Evolutionary conservation across 2,329 filamentous ascomycete genomes (phyloP).

Genomic region (Neofusicoccum sp.): DNA sequence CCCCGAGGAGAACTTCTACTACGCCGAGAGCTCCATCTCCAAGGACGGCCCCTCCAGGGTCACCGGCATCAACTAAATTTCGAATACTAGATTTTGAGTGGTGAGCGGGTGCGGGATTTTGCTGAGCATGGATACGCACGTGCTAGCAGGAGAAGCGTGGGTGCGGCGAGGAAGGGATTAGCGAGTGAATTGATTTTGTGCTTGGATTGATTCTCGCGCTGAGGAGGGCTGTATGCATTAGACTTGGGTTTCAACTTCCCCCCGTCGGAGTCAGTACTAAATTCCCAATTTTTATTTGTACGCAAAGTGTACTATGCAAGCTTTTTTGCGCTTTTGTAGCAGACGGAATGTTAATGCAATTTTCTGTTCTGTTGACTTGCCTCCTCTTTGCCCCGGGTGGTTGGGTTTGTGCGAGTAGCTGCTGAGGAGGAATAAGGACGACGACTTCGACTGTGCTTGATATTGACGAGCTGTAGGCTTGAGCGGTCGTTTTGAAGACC

Average conservation of each 20-base stretch:
- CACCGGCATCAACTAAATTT: constrained; percentile 13
- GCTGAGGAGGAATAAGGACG: too few relatives aligned
- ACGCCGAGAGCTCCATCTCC: constrained; percentile 36
- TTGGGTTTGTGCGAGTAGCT: too few relatives aligned
- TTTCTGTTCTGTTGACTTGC: too few relatives aligned
- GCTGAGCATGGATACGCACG: background rate
- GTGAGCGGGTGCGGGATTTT: background rate
- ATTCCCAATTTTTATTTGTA: constrained; percentile 10
- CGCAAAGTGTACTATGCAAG: too few relatives aligned
- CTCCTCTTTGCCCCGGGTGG: too few relatives aligned
- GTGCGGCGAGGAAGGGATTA: background rate
- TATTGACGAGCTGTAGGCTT: too few relatives aligned
- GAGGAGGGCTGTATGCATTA: constrained; percentile 16
- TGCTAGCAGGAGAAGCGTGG: background rate
- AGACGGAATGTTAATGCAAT: too few relatives aligned
- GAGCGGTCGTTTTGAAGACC: too few relatives aligned
- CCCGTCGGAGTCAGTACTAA: constrained; percentile 10
- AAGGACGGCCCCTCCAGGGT: background rate
- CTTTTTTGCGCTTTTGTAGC: background rate
- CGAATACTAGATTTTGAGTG: background rate
- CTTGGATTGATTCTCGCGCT: background rate
- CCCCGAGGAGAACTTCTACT: constrained; percentile 89
- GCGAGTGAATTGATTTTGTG: background rate
- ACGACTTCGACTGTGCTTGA: too few relatives aligned
- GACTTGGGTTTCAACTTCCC: constrained; percentile 13